Base-by-base conservation (phyloP, 305 asterid species). In the Fraxinus sp. region DNA sequence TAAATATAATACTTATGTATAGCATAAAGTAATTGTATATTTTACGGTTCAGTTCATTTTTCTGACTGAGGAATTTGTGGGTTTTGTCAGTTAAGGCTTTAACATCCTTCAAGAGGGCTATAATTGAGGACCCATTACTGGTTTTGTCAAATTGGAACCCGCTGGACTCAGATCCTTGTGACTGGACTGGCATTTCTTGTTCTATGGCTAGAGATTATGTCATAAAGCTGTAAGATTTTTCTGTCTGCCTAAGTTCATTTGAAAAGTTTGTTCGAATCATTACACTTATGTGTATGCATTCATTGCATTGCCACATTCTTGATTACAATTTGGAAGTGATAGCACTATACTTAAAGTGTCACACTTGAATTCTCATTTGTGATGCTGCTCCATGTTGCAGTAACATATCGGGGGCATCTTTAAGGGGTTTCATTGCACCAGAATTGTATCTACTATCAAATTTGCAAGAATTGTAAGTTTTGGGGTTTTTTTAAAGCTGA, bases 101-200 rank as follows among this genome's bases (percentile, higher is more conserved):
- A 46, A 86, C 82, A 79, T 85, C 92, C 55, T 93, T 97, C 90
- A 97, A 92, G 90, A 96, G 95, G 84, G 97, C 94, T 72, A 92
- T 95, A 85, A 85, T 87, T 83, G 98, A 94, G 83, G 99, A 97
- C 92, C 98, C 99, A 57, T 86, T 82, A 74, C 85, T 92, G 84
- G 89, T 89, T 81, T 87, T 96, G 82, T 91, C 99, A 76, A 93
- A 87, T 87, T 96, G 98, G 99, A 93, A 92, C 79, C 84, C 92
- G 59, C 83, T 97, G 74, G 95, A 90, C 77, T 87, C 97, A 75
- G 91, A 94, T 90, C 97, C 98, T 85, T 97, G 99, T 87, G 83
- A 86, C 66, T 97, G 98, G 98, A 64, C 83, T 30, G 97, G 97
- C 26, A 85, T 97, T 88, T 87, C 87, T 79, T 97, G 99, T 83